These are phyloP conservation scores for Salix suchowensis DNA, from an alignment of 345 rosid genomes.

Conservation along the genomic window DNA sequence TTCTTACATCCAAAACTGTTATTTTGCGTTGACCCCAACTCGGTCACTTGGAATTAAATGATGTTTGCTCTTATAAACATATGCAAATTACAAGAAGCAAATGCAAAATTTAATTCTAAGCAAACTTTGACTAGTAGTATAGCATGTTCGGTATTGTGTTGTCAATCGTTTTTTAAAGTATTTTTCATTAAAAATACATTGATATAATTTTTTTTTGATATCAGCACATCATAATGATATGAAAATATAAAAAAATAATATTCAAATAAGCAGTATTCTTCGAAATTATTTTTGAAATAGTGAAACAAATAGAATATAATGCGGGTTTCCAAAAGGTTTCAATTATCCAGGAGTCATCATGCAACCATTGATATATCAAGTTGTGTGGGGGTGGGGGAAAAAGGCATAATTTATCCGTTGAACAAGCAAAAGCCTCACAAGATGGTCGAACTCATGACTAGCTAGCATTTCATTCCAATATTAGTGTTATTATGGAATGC, in stretches of 20 bases:
- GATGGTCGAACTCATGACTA: not conserved
- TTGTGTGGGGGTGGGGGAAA: too few species aligned
- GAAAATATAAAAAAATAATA: too few species aligned
- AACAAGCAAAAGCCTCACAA: not conserved
- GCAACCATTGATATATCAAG: too few species aligned
- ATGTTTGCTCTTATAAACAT: not conserved
- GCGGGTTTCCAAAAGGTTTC: not conserved
- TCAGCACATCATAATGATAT: too few species aligned
- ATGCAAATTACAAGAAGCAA: not conserved
- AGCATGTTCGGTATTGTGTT: too few species aligned
- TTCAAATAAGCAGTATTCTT: too few species aligned
- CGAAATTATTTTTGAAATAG: too few species aligned
- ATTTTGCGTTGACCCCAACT: not conserved
- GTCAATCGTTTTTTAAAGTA: too few species aligned
- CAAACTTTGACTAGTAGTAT: not conserved
- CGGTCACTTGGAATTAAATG: not conserved
- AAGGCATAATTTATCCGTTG: not conserved
- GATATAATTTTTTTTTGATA: too few species aligned
- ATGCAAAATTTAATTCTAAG: not conserved
- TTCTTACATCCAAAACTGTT: not conserved
- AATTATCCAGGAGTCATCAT: not conserved
- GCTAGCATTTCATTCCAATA: not conserved
- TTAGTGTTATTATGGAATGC: not conserved
- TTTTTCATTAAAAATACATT: accelerated
- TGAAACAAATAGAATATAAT: too few species aligned